Conservation (phyloP, 2,329 filamentous ascomycete genomes). For the Rhexocercosporidium sp. region DNA sequence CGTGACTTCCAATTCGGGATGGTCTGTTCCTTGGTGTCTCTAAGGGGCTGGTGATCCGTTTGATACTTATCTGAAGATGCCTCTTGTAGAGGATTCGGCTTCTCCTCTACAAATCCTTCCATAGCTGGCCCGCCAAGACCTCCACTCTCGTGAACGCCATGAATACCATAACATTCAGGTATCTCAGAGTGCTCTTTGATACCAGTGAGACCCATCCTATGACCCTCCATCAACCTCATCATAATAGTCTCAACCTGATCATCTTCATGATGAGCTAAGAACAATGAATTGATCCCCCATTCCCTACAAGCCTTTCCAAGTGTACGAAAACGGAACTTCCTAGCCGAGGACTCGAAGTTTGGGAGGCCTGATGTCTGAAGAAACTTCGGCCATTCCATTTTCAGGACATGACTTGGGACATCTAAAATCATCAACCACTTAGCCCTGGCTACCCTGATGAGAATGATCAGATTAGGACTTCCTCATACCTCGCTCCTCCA, state of each 20-base stretch:
- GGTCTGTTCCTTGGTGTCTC: not conserved
- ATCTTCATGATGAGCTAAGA: slow-evolving; percentile 87
- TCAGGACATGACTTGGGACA: slow-evolving; percentile 38
- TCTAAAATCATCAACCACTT: slow-evolving; percentile 26
- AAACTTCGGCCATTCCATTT: slow-evolving; percentile 56
- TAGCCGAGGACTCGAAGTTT: slow-evolving; percentile 79
- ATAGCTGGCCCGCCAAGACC: not conserved
- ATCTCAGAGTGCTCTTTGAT: slow-evolving; percentile 71
- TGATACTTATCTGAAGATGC: not conserved
- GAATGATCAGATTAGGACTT: not conserved
- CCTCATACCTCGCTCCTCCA: slow-evolving; percentile 35
- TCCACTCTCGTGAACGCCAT: slow-evolving; percentile 73
- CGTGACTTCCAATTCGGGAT: slow-evolving; percentile 3
- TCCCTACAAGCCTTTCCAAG: slow-evolving; percentile 66
- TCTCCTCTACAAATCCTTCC: not conserved
- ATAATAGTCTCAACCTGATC: slow-evolving; percentile 92
- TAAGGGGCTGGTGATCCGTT: too few relatives aligned
- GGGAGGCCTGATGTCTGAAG: slow-evolving; percentile 49
- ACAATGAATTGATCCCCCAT: slow-evolving; percentile 60
- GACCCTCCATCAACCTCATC: slow-evolving; percentile 73
- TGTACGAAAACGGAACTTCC: slow-evolving; percentile 73
- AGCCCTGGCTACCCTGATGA: not conserved
- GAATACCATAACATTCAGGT: slow-evolving; percentile 82
- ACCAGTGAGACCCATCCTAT: slow-evolving; percentile 73
- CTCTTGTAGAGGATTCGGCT: not conserved